Evolutionary conservation across 805 yeast species (phyloP), one percentile per base, ranked within the genome.

Genomic region (Allodekkera sacchari): DNA sequence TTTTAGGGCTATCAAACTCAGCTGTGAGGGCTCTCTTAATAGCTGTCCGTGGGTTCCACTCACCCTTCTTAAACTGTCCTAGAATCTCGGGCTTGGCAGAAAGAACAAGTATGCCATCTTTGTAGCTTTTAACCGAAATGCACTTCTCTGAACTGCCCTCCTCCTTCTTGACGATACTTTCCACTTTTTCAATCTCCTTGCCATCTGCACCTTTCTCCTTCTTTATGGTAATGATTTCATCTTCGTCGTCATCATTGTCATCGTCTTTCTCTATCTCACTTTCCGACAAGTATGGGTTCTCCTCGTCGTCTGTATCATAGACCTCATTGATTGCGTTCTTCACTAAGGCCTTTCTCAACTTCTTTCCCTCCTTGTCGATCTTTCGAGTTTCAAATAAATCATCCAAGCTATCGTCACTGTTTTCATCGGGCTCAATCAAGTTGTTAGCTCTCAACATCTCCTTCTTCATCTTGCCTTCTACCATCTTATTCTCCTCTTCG

Each of bases 401-500:
- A 45, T 79, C 85, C 36, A 75, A 61, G 26, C 73, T 76, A 25
- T 74, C 79, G 32, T 74, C 81, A 12, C 70, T 74, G n/a, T 63
- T 77, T 11, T 61, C 74, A 30, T 69, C 72, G 20, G 67, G 77
- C 19, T 63, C 57, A 29, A 71, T 69, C 37, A 83, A 70, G 26
- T 80, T 83, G 32, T 78, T 79, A 2, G 95, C 95, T 42, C 76
- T 71, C 37, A 80, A 61, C 94, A 83, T 83, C 54, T 84, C 94
- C 41, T 70, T 76, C 54, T 83, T 85, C 52, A 84, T 78, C 46
- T 83, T 77, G 43, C 68, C 73, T 56, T 92, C 96, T 31, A 87
- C 82, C 40, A 85, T 82, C 53, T 82, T 87, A 53, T 84, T 83
- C 50, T 92, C 97, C 49, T 92, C 96, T 50, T 89, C 97, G 39